These are phyloP conservation scores for Trapa bicornis DNA, from an alignment of 345 rosid species.

Conservation along the genomic window DNA sequence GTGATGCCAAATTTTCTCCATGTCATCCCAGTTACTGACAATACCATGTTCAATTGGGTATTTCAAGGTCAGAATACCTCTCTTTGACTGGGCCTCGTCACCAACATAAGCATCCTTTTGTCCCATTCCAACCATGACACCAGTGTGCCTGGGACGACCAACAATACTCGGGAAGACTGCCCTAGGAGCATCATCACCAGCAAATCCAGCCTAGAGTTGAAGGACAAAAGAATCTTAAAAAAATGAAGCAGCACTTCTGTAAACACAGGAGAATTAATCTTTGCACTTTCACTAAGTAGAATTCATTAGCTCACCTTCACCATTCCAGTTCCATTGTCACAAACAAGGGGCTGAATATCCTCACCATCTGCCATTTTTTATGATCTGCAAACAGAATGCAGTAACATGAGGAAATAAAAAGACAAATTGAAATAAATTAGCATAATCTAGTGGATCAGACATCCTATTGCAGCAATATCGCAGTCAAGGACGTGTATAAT, in stretches of 20 bases:
- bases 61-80: slow-evolving; percentile 37
- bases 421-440: too few species aligned
- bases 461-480: too few species aligned
- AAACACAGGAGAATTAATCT: too few species aligned
- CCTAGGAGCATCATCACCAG: slow-evolving; percentile 42
- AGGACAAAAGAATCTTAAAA: not conserved
- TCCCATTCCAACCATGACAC: slow-evolving; percentile 44
- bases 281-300: not conserved
- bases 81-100: slow-evolving; percentile 39
- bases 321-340: slow-evolving; percentile 42
- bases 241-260: too few species aligned
- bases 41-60: slow-evolving; percentile 39
- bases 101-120: slow-evolving; percentile 39
- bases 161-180: slow-evolving; percentile 40
- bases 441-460: not conserved
- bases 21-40: slow-evolving; percentile 42
- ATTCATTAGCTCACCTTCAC: slow-evolving; percentile 22
- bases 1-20: slow-evolving; percentile 45
- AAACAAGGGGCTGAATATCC: slow-evolving; percentile 38
- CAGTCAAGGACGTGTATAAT: too few species aligned
- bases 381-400: not conserved
- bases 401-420: not conserved
- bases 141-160: slow-evolving; percentile 36
- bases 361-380: slow-evolving; percentile 31
- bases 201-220: slow-evolving; percentile 28